Base-by-base conservation (phyloP, 768 basidiomycete genomes). In the Glaciozyma martinii region DNA sequence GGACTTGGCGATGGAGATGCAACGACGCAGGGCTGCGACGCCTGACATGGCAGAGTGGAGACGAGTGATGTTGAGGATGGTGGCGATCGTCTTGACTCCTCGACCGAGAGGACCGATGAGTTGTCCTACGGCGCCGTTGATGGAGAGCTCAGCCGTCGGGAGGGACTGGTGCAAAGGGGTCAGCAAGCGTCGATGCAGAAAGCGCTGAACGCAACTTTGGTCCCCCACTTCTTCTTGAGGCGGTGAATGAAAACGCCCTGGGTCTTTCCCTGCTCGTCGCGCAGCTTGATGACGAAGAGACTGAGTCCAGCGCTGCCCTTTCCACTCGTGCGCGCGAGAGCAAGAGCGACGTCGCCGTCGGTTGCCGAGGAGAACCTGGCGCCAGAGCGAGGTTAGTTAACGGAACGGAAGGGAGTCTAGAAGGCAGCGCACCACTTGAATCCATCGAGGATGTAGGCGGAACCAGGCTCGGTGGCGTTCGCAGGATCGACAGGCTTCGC, bases 201-300 rank as follows among this genome's bases (percentile, higher is more conserved):
- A 37, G n/a, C 8, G 13, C 13, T 25, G 10, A 4, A 9, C 59
- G 25, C 30, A 61, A n/a, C 65, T 40, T 62, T 61, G 10, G 88
- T 89, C 5, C 88, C 87, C 40, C 88, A 79, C 76, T 89, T 89
- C 74, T 86, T 81, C 78, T 90, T 90, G 54, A 89, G 79, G 19
- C 87, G 80, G 75, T 90, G 88, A 3, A 86, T 76, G 68, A 80
- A 78, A 60, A 90, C 83, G 30, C 83, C 82, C 76, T 89, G 89
- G 73, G 63, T 52, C 30, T 81, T 52, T 2, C 66, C 70, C 0
- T 47, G 12, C 18, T 56, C 25, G 43, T 71, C 56, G 8, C 63
- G 37, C 8, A 89, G 80, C 32, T 86, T 86, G 50, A 89, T 78
- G 37, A 89, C 79, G 77, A 89, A 89, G 44, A 89, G 82, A 1